phyloP scores from a whole-genome alignment of 2,329 filamentous ascomycete genomes.

The Verticillium nonalfalfae region DNA sequence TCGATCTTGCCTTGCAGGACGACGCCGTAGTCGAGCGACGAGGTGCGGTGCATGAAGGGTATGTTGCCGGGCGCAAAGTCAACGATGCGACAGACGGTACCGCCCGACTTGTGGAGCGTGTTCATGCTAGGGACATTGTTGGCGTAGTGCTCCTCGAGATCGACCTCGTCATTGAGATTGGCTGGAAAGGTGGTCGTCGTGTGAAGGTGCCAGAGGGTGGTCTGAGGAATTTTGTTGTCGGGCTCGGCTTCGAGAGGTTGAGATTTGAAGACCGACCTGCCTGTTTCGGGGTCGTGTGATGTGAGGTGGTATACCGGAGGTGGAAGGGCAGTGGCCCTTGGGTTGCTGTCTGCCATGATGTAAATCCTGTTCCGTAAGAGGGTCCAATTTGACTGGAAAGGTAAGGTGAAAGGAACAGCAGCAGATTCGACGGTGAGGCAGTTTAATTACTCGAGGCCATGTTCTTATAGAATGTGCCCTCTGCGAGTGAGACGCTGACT shows the following conservation, averaged over 20 bases:
- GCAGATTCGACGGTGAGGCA: not conserved
- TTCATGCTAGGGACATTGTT: conserved; percentile 7
- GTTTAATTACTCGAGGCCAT: no score
- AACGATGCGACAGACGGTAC: conserved; percentile 9
- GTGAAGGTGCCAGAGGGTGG: conserved; percentile 13
- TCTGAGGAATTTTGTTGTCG: conserved; percentile 17
- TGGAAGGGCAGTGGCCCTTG: not conserved
- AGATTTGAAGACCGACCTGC: not conserved
- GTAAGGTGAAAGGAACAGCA: not conserved
- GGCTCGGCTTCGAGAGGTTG: not conserved
- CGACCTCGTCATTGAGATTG: conserved; percentile 6
- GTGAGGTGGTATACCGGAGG: not conserved
- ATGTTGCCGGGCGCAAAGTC: conserved; percentile 10
- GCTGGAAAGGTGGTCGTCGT: conserved; percentile 5
- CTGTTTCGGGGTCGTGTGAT: not conserved
- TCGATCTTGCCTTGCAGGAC: conserved; percentile 38
- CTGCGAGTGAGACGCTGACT: no score
- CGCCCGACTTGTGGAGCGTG: conserved; percentile 7
- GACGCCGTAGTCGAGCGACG: conserved; percentile 38
- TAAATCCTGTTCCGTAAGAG: not conserved
- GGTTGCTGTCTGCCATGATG: not conserved
- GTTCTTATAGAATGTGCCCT: no score
- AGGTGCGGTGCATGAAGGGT: conserved; percentile 35
- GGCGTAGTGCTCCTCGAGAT: conserved; percentile 7
- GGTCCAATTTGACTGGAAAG: no score